Evolutionary conservation across 495 filamentous ascomycete species (phyloP).

Genomic region (Halenospora varia): DNA sequence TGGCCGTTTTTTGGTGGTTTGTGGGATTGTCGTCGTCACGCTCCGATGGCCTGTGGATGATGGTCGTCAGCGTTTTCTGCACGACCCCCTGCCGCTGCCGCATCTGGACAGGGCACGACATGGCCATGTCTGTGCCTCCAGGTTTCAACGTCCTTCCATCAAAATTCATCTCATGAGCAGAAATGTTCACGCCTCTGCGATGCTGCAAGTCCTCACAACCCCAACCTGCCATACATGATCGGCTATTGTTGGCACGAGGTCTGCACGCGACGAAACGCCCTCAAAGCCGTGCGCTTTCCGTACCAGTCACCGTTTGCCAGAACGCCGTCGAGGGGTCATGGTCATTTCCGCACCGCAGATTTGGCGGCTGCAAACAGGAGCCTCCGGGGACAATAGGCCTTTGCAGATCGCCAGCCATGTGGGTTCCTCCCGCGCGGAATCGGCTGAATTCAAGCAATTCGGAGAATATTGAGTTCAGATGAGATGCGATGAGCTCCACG

Average conservation of each 20-base stretch:
- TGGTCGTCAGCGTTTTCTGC: not conserved
- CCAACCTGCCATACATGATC: too few species aligned
- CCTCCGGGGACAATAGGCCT: too few species aligned
- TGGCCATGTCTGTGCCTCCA: not conserved
- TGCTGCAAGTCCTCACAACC: not conserved
- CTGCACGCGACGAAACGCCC: too few species aligned
- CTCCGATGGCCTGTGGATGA: not conserved
- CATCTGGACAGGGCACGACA: not conserved
- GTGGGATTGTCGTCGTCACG: not conserved
- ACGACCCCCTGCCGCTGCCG: not conserved
- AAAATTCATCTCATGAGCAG: not conserved
- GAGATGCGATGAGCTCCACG: not conserved
- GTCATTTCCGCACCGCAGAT: not conserved
- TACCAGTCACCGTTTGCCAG: not conserved
- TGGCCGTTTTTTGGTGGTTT: not conserved
- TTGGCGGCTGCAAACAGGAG: too few species aligned
- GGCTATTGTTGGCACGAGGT: too few species aligned
- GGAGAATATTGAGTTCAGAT: not conserved
- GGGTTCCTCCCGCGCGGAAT: not conserved
- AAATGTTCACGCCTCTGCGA: not conserved
- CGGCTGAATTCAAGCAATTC: not conserved
- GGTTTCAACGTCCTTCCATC: not conserved
- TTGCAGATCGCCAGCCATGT: not conserved
- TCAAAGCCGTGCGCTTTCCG: not conserved
- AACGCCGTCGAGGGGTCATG: not conserved